A percentile compares a stretch with the other conserved stretches of the same genome.
Evolutionary conservation across 225 moss, liverwort and hornwort genomes (phyloP).

Genomic region (Ulota crispa): DNA sequence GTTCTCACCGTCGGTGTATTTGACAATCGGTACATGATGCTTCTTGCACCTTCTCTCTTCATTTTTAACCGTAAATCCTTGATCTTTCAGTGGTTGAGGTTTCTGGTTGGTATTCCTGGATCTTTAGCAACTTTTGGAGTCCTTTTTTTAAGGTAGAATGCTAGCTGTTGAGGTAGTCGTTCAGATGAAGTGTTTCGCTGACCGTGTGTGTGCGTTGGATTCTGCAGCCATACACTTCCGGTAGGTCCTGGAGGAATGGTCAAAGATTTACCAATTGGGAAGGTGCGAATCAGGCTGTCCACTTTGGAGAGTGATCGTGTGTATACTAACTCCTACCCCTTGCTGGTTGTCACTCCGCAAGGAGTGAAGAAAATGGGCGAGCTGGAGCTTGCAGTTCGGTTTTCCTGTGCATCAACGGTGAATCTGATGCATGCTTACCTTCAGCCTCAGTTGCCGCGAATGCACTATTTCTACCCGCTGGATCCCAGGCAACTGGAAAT

Average conservation of each 20-base stretch:
- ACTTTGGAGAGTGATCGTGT: slow-evolving; percentile 90
- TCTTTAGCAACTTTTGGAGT: not conserved
- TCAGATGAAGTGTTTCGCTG: not conserved
- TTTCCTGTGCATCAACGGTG: slow-evolving; percentile 71
- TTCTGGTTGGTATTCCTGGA: not conserved
- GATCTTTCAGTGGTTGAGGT: not conserved
- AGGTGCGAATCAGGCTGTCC: slow-evolving; percentile 81
- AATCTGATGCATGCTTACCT: slow-evolving; percentile 75
- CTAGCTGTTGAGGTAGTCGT: not conserved
- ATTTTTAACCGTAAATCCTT: not conserved
- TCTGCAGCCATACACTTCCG: slow-evolving; percentile 67
- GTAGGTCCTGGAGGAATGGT: slow-evolving; percentile 36
- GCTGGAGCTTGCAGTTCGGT: slow-evolving; percentile 75
- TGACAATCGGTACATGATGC: slow-evolving; percentile 67
- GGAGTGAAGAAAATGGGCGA: slow-evolving; percentile 99
- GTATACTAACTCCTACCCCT: slow-evolving; percentile 82
- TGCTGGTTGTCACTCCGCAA: slow-evolving; percentile 82
- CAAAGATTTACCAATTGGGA: slow-evolving; percentile 83
- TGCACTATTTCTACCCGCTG: slow-evolving; percentile 80
- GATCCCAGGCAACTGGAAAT: slow-evolving; percentile 54
- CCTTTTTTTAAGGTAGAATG: not conserved
- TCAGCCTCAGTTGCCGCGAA: slow-evolving; percentile 65
- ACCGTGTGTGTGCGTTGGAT: not conserved
- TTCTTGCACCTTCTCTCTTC: not conserved
- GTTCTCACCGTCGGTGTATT: slow-evolving; percentile 94